A percentile compares a stretch with the other conserved stretches of the same genome.
These are phyloP conservation scores for Phytophthora tubulina DNA, from an alignment of 352 stramenopile genomes.

Conservation along the genomic window DNA sequence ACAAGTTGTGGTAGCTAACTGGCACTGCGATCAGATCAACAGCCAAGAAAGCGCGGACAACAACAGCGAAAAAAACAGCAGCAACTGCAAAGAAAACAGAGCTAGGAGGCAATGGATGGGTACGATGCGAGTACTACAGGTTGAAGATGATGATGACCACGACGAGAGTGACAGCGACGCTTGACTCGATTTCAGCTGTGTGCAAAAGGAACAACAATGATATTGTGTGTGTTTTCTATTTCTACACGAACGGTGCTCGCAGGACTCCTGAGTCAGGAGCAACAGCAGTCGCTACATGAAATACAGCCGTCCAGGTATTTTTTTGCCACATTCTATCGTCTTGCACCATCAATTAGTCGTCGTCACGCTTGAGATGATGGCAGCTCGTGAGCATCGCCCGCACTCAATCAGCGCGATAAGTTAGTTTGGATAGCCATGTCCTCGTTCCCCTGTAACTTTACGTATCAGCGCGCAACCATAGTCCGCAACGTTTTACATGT, in stretches of 20 bases:
- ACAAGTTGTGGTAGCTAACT: neutral
- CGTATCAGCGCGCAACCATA: too few relatives aligned
- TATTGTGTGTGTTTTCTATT: slow-evolving; percentile 41
- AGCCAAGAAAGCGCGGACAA: slow-evolving; percentile 35
- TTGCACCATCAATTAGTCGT: too few relatives aligned
- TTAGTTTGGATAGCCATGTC: too few relatives aligned
- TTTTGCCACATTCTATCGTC: too few relatives aligned
- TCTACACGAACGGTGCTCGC: slow-evolving; percentile 16
- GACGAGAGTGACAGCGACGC: slow-evolving; percentile 78
- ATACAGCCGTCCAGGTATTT: slow-evolving; percentile 18
- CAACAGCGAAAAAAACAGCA: slow-evolving; percentile 18
- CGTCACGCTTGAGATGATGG: too few relatives aligned
- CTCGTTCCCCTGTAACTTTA: too few relatives aligned
- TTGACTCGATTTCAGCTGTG: neutral
- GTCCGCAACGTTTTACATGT: too few relatives aligned
- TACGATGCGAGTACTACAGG: slow-evolving; percentile 27
- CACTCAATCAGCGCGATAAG: too few relatives aligned
- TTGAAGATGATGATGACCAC: slow-evolving; percentile 80
- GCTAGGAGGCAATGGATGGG: neutral
- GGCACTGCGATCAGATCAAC: slow-evolving; percentile 15
- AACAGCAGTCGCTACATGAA: slow-evolving; percentile 35
- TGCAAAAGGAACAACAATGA: slow-evolving; percentile 2
- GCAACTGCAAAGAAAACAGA: slow-evolving; percentile 10
- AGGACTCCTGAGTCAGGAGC: too few relatives aligned
- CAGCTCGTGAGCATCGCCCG: too few relatives aligned